These are phyloP conservation scores for Kazachstania taianensis DNA, from an alignment of 805 yeast species.

Conservation along the genomic window DNA sequence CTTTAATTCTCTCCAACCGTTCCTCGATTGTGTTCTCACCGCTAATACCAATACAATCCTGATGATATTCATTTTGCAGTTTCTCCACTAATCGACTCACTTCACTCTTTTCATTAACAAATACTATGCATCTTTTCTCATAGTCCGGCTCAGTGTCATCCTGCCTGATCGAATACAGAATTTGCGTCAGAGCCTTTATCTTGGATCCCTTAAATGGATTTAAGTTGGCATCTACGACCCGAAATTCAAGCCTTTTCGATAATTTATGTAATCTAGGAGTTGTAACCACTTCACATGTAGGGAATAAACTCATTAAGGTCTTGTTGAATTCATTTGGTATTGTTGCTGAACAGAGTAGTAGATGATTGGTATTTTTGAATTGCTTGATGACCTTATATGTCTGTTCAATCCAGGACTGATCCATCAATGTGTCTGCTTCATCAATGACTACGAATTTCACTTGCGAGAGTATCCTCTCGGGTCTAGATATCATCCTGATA, in stretches of 20 bases:
- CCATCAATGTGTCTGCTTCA: slow-evolving; percentile 91
- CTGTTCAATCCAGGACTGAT: slow-evolving; percentile 60
- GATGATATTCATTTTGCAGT: slow-evolving; percentile 40
- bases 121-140: slow-evolving; percentile 73
- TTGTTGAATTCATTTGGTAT: slow-evolving; percentile 69
- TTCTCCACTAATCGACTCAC: slow-evolving; percentile 49
- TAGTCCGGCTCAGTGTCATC: slow-evolving; percentile 72
- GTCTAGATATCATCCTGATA: slow-evolving; percentile 28
- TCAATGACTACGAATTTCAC: slow-evolving; percentile 65
- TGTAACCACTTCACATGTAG: slow-evolving; percentile 53
- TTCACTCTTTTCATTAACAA: slow-evolving; percentile 66
- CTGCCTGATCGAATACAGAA: slow-evolving; percentile 70
- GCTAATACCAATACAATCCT: slow-evolving; percentile 54
- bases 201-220: slow-evolving; percentile 81
- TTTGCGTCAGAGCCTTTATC: slow-evolving; percentile 77
- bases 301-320: slow-evolving; percentile 50
- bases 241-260: slow-evolving; percentile 65
- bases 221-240: slow-evolving; percentile 63
- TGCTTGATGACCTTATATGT: slow-evolving; percentile 46
- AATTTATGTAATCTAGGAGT: slow-evolving; percentile 78
- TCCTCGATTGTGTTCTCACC: slow-evolving; percentile 56
- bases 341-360: slow-evolving; percentile 83
- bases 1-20: slow-evolving; percentile 45
- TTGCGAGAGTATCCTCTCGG: slow-evolving; percentile 34
- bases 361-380: slow-evolving; percentile 46